phyloP scores from a whole-genome alignment of 768 basidiomycete species.

The Podaxis pistillaris region DNA sequence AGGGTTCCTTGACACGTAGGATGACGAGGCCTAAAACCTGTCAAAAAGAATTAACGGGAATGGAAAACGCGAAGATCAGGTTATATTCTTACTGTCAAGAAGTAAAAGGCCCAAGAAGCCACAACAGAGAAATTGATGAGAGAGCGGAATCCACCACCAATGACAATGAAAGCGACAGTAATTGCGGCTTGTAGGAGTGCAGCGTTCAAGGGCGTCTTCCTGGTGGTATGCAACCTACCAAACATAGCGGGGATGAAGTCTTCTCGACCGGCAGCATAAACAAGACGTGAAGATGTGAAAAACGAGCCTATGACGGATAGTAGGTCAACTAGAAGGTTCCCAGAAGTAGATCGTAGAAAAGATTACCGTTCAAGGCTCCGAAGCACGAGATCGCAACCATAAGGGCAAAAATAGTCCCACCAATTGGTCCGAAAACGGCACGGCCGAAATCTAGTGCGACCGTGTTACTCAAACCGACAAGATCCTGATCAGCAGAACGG shows the following conservation, averaged over 20 bases:
- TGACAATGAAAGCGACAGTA: conserved; percentile 73
- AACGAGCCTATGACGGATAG: conserved; percentile 48
- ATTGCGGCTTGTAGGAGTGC: conserved; percentile 74
- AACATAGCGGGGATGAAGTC: conserved; percentile 85
- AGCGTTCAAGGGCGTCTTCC: conserved; percentile 88
- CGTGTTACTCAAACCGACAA: conserved; percentile 79
- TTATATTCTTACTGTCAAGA: conserved; percentile 62
- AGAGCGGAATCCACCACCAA: conserved; percentile 88
- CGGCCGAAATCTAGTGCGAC: conserved; percentile 92
- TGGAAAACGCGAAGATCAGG: neutral
- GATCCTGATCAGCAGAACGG: conserved; percentile 34
- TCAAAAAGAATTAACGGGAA: neutral
- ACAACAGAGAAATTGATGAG: conserved; percentile 89
- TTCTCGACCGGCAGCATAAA: conserved; percentile 88
- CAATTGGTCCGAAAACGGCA: conserved; percentile 80
- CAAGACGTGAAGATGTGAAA: conserved; percentile 78
- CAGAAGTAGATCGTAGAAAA: neutral
- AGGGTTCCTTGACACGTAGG: conserved; percentile 86
- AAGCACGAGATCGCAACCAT: conserved; percentile 96
- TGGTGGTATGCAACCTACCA: conserved; percentile 66
- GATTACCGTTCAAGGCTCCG: conserved; percentile 83
- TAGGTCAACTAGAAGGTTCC: conserved; percentile 7
- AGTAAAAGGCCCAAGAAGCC: conserved; percentile 85
- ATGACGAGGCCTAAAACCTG: conserved; percentile 88
- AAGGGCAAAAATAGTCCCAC: conserved; percentile 82